A percentile compares a stretch with the other conserved stretches of the same genome.
Conservation (phyloP, 2,329 filamentous ascomycete genomes). For the Fonsecaea pugnacius region DNA sequence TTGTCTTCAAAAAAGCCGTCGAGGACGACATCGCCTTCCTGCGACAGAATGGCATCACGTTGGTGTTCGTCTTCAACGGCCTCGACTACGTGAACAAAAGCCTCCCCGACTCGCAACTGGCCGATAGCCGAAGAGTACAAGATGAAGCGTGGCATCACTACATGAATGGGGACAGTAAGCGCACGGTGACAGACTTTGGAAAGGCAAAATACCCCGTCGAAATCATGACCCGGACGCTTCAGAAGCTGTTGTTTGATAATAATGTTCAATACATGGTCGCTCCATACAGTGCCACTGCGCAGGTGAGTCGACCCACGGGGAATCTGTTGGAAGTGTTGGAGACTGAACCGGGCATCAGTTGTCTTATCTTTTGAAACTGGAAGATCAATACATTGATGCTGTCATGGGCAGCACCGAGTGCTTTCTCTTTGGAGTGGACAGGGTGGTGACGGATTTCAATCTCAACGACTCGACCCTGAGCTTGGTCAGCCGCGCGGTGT, state of each 20-base stretch:
- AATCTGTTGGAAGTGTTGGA: not conserved
- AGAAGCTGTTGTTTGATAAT: slow-evolving; percentile 71
- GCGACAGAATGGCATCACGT: slow-evolving; percentile 70
- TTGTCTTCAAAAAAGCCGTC: slow-evolving; percentile 75
- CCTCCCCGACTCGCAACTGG: slow-evolving; percentile 59
- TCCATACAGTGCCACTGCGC: slow-evolving; percentile 84
- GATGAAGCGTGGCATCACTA: slow-evolving; percentile 86
- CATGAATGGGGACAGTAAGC: slow-evolving; percentile 73
- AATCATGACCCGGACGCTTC: slow-evolving; percentile 76
- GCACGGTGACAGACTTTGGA: slow-evolving; percentile 79
- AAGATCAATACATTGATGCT: slow-evolving; percentile 70
- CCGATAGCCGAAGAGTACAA: slow-evolving; percentile 69
- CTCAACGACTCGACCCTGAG: slow-evolving; percentile 65
- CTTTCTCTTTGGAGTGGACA: slow-evolving; percentile 81
- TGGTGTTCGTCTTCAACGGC: slow-evolving; percentile 90
- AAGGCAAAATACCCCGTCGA: slow-evolving; percentile 60
- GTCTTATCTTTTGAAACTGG: slow-evolving; percentile 67
- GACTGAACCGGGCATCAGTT: slow-evolving; percentile 47
- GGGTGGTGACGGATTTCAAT: slow-evolving; percentile 65
- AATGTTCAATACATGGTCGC: slow-evolving; percentile 78
- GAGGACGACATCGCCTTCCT: slow-evolving; percentile 76
- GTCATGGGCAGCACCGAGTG: slow-evolving; percentile 84
- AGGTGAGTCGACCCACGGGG: slow-evolving; percentile 61
- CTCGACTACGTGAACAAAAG: slow-evolving; percentile 78
- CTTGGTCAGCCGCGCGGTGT: slow-evolving; percentile 67